Base-by-base conservation (phyloP, 2,329 filamentous ascomycete genomes). In the Chrysoporthe austroafricana region DNA sequence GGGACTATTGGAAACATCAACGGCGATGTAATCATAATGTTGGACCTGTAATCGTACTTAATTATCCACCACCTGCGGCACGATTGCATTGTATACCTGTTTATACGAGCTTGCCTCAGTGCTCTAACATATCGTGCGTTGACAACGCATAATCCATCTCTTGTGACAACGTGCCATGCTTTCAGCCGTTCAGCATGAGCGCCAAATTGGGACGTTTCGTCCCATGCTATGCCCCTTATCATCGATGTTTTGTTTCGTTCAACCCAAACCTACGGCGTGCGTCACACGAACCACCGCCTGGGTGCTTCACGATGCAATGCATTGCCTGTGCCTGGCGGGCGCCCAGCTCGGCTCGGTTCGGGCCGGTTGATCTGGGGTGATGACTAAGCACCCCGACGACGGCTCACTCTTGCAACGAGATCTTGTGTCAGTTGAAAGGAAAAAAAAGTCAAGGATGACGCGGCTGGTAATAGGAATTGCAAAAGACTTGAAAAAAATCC, bases 11-110 rank as follows among this genome's bases (percentile, higher is more conserved):
- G 39, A 26, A 14, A 21, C n/a, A 43, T 63, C 18, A 16, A 54
- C n/a, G 39, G 9, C n/a, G n/a, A 63, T 43, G 34, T 39, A 42
- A 63, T 42, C 18, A n/a, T 63, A 63, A 63, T 63, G 48, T 54
- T 18, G 61, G 39, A 11, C 46, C n/a, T 44, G 32, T 63, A 54
- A 54, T 63, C 18, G 48, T 43, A 63, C 39, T 32, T 43, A 21
- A 54, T 21, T 3, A 57, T 36, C 34, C 39, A 16, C 32, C 39
- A 46, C 14, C 7, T 39, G 3, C 54, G 13, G 21, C 26, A 48
- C n/a, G 50, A 54, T 9, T 5, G 7, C 14, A 34, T 4, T 34
- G 13, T 26, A 54, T 61, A 44, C 18, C n/a, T n/a, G 18, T n/a
- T 26, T 42, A 3, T 43, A 42, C 57, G 14, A n/a, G 11, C 13